A percentile compares a stretch with the other conserved stretches of the same genome.
These are phyloP conservation scores for Beauveria medogensis DNA, from an alignment of 2,329 filamentous ascomycete species.

Conservation along the genomic window DNA sequence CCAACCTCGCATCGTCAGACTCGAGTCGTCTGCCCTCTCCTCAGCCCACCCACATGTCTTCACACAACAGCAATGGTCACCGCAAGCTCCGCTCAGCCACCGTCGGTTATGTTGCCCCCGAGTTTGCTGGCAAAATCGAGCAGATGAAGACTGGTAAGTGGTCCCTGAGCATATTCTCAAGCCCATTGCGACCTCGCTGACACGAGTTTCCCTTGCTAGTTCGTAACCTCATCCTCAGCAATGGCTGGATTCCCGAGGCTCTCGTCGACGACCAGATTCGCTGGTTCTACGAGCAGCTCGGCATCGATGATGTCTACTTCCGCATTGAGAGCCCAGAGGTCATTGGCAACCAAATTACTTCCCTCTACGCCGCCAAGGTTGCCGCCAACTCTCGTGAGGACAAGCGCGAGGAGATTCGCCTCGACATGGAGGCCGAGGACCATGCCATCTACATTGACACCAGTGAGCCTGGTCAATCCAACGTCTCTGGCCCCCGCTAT, in stretches of 20 bases:
- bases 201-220: slow-evolving; percentile 41
- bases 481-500: slow-evolving; percentile 75
- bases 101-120: slow-evolving; percentile 88
- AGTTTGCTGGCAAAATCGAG: slow-evolving; percentile 84
- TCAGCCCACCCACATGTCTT: slow-evolving; percentile 67
- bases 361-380: slow-evolving; percentile 92
- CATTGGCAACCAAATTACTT: slow-evolving; percentile 90
- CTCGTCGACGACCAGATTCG: slow-evolving; percentile 79
- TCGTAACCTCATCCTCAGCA: slow-evolving; percentile 68
- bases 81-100: slow-evolving; percentile 79
- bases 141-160: slow-evolving; percentile 74
- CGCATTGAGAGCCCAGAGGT: slow-evolving; percentile 78
- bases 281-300: slow-evolving; percentile 97
- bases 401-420: slow-evolving; percentile 84
- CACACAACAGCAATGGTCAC: slow-evolving; percentile 52
- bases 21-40: slow-evolving; percentile 66
- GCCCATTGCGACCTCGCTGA: neutral
- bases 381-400: slow-evolving; percentile 89
- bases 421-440: slow-evolving; percentile 91
- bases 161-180: neutral
- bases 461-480: slow-evolving; percentile 76
- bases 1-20: slow-evolving; percentile 32
- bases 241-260: slow-evolving; percentile 76
- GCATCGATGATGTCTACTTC: slow-evolving; percentile 98
- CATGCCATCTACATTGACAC: slow-evolving; percentile 99